Evolutionary conservation across 331 rosid genomes (phyloP), one percentile per base, ranked within the genome.

Genomic region (Malus hybrid): DNA sequence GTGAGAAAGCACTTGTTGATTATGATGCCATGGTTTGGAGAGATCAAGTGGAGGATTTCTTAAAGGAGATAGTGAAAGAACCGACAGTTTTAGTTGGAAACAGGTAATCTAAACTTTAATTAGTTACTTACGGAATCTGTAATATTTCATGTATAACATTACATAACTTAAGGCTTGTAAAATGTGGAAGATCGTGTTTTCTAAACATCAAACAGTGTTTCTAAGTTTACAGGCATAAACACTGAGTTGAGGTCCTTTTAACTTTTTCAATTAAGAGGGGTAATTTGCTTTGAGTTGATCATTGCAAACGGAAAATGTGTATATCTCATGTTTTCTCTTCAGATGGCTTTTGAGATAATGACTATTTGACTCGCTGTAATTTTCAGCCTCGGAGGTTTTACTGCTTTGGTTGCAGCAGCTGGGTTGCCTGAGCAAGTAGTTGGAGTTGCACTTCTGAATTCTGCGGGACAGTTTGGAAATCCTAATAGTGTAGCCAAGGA

Each of bases 301-400:
- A n/a, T 54, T 56, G 54, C 54, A 71, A 56, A 12, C 11, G 48
- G 50, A 74, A 11, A 46, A 2, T 22, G 6, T n/a, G 19, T 46
- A 1, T 52, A 54, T 29, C 10, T 55, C 67, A 7, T 20, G 28
- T 9, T 74, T 69, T 61, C 20, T 31, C 29, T 32, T 31, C 5
- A 20, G 46, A 39, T 33, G 71, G 7, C 34, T 3, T 15, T 39
- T 46, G 27, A 42, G 22, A 52, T 73, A 44, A 36, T 48, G 15
- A 24, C 65, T 70, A 59, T 78, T 48, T 68, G 56, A 61, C 70
- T 73, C 59, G 5, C 32, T 42, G 29, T 65, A 19, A 64, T 86
- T 85, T 88, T 82, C 93, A 94, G 99, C 80, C 97, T 92, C 54
- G 97, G 99, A 87, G 97, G 99, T 77, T 90, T 94, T 80, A 85